Base-by-base conservation (phyloP, 495 filamentous ascomycete genomes). In the Patellaria atrata region DNA sequence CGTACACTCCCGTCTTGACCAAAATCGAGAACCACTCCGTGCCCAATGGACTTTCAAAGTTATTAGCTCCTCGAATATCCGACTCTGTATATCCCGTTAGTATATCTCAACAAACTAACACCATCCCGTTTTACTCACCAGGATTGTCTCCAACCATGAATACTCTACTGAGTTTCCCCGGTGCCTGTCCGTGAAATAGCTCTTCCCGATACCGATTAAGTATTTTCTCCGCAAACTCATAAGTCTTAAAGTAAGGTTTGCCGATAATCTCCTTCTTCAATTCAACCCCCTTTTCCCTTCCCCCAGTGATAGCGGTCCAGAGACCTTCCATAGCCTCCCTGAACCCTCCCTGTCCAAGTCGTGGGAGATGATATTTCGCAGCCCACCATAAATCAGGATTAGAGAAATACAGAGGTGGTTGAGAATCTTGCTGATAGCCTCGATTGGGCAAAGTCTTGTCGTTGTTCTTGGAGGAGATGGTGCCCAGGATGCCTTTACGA, bases 101-200 rank as follows among this genome's bases (percentile, higher is more conserved):
- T 10, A 7, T 10, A 15, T 10, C 20, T n/a, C n/a, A n/a, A 27
- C 18, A 9, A 35, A 15, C 19, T 15, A 27, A 8, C 32, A 27
- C 7, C 7, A 9, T 8, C 19, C 15, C 16, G 14, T 12, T 31
- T 6, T 8, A 42, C 38, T 22, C 14, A 42, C 39, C 39, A 0
- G 89, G 87, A 45, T 96, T 99, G 47, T 99, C 89, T 0, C 89
- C 89, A n/a, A 99, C 67, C 87, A 96, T 94, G 48, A 91, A 96
- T 4, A 99, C 81, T 10, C 62, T 68, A 47, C 59, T 55, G 39
- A 93, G 50, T 58, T 43, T 15, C 53, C 50, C 18, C 33, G 40
- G 13, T 44, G 40, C 22, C 53, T 42, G 11, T 47, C 50, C 11
- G 27, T 45, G 40, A 16, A 68, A 41, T 20, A 67, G 44, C 11